These are phyloP conservation scores for Cavenderia fasciculata DNA, from an alignment of 78 protist species.

Conservation along the genomic window DNA sequence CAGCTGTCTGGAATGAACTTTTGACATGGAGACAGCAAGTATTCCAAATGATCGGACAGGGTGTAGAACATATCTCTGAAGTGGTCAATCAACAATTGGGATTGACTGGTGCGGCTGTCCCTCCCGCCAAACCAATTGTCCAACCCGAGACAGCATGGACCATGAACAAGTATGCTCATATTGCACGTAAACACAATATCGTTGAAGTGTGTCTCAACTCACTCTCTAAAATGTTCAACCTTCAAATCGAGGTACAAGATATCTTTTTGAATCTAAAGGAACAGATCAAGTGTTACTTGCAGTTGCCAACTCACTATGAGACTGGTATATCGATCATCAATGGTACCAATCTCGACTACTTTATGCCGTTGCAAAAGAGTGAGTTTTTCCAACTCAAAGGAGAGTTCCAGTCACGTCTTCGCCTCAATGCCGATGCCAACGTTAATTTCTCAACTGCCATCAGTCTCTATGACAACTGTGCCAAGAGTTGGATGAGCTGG, in stretches of 20 bases:
- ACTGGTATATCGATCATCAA: slow-evolving; percentile 80
- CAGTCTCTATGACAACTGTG: slow-evolving; percentile 55
- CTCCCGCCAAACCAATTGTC: neutral
- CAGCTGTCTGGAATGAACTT: slow-evolving; percentile 84
- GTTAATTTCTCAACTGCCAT: slow-evolving; percentile 76
- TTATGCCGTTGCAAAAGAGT: slow-evolving; percentile 43
- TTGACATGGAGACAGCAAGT: slow-evolving; percentile 76
- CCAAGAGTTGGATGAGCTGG: slow-evolving; percentile 84
- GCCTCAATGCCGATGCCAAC: slow-evolving; percentile 78
- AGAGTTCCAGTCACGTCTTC: slow-evolving; percentile 68
- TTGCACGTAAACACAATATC: slow-evolving; percentile 83
- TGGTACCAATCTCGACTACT: slow-evolving; percentile 71
- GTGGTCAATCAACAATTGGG: slow-evolving; percentile 1
- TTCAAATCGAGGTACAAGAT: slow-evolving; percentile 87
- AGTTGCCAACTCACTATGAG: slow-evolving; percentile 58
- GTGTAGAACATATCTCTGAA: slow-evolving; percentile 17
- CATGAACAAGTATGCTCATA: slow-evolving; percentile 82
- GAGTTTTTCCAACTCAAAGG: slow-evolving; percentile 77
- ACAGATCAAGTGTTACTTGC: slow-evolving; percentile 87
- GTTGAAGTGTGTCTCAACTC: slow-evolving; percentile 84
- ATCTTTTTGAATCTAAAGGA: slow-evolving; percentile 86
- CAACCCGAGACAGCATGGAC: slow-evolving; percentile 85
- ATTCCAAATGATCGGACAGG: slow-evolving; percentile 10
- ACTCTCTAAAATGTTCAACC: slow-evolving; percentile 79
- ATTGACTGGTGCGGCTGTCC: neutral